Percentiles rank a stretch among this genome's conserved stretches.
These are phyloP conservation scores for Colletotrichum camelliae DNA, from an alignment of 2,329 filamentous ascomycete genomes.

Conservation along the genomic window DNA sequence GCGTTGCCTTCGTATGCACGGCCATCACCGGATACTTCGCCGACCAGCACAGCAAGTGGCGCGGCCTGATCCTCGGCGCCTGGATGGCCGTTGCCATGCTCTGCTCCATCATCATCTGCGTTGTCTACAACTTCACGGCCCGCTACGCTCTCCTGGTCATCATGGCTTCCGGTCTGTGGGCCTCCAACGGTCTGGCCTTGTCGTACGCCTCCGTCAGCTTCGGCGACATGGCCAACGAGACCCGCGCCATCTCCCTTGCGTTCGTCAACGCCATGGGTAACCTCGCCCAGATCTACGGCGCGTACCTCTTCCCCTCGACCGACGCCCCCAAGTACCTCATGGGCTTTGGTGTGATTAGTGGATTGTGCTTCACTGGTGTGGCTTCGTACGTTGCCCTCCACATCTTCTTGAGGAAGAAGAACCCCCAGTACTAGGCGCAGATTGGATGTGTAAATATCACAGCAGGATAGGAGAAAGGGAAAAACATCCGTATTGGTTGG, in stretches of 20 bases:
- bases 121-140: conserved; percentile 56
- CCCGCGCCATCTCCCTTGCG: conserved; percentile 48
- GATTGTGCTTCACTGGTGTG: conserved; percentile 22
- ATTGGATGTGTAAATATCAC: background rate
- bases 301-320: conserved; percentile 54
- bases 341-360: conserved; percentile 35
- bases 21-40: conserved; percentile 51
- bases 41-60: conserved; percentile 47
- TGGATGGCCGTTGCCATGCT: conserved; percentile 50
- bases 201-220: conserved; percentile 59
- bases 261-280: conserved; percentile 62
- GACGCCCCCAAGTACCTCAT: conserved; percentile 55
- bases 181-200: conserved; percentile 55
- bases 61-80: conserved; percentile 51
- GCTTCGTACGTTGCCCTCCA: conserved; percentile 6
- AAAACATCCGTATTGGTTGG: background rate
- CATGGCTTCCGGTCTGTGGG: conserved; percentile 61
- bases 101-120: conserved; percentile 46
- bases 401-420: background rate
- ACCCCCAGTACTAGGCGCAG: background rate
- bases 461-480: background rate
- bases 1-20: conserved; percentile 55
- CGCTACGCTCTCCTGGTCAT: conserved; percentile 59
- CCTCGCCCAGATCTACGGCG: conserved; percentile 60
- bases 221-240: conserved; percentile 52